phyloP scores from a whole-genome alignment of 345 rosid species.

The Cochlearia excelsa region DNA sequence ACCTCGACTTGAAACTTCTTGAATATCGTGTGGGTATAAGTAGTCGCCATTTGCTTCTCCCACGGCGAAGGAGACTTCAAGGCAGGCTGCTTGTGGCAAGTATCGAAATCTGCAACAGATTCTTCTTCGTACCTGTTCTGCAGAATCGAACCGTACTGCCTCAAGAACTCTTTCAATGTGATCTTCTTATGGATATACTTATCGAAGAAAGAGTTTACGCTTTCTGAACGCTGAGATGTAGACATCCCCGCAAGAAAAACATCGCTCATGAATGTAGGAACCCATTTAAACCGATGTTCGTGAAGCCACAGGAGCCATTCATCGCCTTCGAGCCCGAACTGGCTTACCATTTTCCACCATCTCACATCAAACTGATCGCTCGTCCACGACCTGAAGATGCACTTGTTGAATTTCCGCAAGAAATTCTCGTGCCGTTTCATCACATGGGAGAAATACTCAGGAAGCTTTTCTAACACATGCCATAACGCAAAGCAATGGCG shows the following conservation, averaged over 20 bases:
- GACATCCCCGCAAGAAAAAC: conserved; percentile 62
- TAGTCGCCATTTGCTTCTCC: conserved; percentile 60
- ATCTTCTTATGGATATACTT: conserved; percentile 61
- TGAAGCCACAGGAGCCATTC: conserved; percentile 53
- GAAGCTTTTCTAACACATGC: conserved; percentile 49
- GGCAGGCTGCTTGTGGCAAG: conserved; percentile 61
- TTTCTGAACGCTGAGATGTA: conserved; percentile 53
- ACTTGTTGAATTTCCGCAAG: conserved; percentile 54
- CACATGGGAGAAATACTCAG: conserved; percentile 42
- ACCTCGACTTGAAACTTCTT: conserved; percentile 66
- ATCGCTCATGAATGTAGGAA: conserved; percentile 47
- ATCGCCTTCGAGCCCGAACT: conserved; percentile 53
- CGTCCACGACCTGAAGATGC: conserved; percentile 66
- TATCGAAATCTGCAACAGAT: conserved; percentile 64
- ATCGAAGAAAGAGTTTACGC: conserved; percentile 56
- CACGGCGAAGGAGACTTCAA: conserved; percentile 68
- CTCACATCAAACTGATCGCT: conserved; percentile 51
- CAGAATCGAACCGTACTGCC: conserved; percentile 50
- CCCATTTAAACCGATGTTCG: conserved; percentile 61
- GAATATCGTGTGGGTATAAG: conserved; percentile 61
- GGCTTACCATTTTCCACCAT: conserved; percentile 64
- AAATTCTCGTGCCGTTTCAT: conserved; percentile 49
- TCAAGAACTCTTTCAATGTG: conserved; percentile 57
- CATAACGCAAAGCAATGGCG: conserved; percentile 46
- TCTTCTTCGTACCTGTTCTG: conserved; percentile 67